Percentiles rank a stretch among this genome's conserved stretches.
These are phyloP conservation scores for Xylariales sp. DNA, from an alignment of 2,329 filamentous ascomycete genomes.

Conservation along the genomic window DNA sequence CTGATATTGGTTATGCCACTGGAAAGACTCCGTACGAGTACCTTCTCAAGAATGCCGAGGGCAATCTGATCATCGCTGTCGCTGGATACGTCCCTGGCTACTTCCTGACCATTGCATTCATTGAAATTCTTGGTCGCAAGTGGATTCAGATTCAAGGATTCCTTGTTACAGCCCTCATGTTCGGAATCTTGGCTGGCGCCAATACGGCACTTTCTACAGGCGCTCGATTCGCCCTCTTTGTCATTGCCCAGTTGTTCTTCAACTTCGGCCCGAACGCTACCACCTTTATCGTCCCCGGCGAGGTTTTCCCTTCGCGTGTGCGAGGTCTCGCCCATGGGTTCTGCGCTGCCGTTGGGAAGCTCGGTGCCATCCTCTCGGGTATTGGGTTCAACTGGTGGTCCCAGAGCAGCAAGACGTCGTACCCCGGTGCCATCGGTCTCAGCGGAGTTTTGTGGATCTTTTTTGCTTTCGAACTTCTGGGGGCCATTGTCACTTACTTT, in stretches of 20 bases:
- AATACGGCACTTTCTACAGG: slow-evolving; percentile 29
- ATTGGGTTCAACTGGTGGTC: slow-evolving; percentile 5
- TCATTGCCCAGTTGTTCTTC: slow-evolving; percentile 45
- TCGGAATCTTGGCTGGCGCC: slow-evolving; percentile 41
- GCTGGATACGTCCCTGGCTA: slow-evolving; percentile 63
- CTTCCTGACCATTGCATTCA: slow-evolving; percentile 58
- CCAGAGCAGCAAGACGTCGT: background rate
- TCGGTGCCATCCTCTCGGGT: slow-evolving; percentile 39
- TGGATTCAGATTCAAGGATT: slow-evolving; percentile 52
- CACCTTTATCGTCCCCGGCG: slow-evolving; percentile 51
- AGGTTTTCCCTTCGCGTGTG: slow-evolving; percentile 39
- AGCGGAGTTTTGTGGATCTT: slow-evolving; percentile 7
- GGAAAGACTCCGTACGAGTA: slow-evolving; percentile 50
- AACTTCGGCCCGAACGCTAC: slow-evolving; percentile 22
- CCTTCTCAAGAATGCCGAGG: slow-evolving; percentile 57
- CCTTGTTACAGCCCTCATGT: slow-evolving; percentile 37
- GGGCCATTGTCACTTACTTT: slow-evolving; percentile 62
- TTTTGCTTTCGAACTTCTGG: slow-evolving; percentile 34
- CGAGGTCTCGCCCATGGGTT: slow-evolving; percentile 42
- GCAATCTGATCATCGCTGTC: slow-evolving; percentile 59
- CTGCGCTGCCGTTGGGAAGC: slow-evolving; percentile 47
- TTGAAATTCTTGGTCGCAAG: slow-evolving; percentile 59
- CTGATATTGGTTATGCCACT: slow-evolving; percentile 54
- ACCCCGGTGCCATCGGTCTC: slow-evolving; percentile 3
- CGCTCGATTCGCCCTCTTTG: slow-evolving; percentile 38